Evolutionary conservation across 2,329 filamentous ascomycete genomes (phyloP).

Genomic region (Aspergillaceae sp.): DNA sequence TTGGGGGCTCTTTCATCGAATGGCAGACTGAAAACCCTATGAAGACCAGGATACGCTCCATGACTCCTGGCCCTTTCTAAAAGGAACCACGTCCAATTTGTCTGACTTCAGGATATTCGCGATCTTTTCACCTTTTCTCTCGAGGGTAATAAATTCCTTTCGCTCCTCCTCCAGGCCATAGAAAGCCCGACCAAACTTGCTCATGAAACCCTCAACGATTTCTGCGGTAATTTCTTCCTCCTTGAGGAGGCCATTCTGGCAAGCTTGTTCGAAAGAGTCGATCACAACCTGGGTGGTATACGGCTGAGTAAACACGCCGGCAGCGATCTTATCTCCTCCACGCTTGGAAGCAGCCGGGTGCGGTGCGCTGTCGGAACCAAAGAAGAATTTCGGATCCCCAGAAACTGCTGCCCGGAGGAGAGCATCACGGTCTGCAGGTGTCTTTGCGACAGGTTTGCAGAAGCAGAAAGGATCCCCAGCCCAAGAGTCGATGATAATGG

Average conservation of each 20-base stretch:
- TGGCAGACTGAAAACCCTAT: conserved; percentile 10
- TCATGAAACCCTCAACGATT: conserved; percentile 50
- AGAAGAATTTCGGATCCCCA: conserved; percentile 55
- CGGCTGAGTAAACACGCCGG: conserved; percentile 56
- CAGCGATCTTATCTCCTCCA: conserved; percentile 43
- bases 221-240: conserved; percentile 48
- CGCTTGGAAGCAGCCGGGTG: conserved; percentile 50
- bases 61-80: conserved; percentile 52
- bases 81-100: conserved; percentile 57
- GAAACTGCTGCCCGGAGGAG: conserved; percentile 54
- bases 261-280: conserved; percentile 49
- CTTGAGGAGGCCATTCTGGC: conserved; percentile 44
- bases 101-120: conserved; percentile 46
- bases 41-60: conserved; percentile 28
- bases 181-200: conserved; percentile 49
- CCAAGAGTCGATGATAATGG: conserved; percentile 69
- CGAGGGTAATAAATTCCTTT: conserved; percentile 48
- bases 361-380: conserved; percentile 66
- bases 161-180: conserved; percentile 46
- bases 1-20: background rate
- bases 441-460: conserved; percentile 68
- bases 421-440: conserved; percentile 62
- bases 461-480: conserved; percentile 67
- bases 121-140: conserved; percentile 48
- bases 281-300: conserved; percentile 51